Evolutionary conservation across 2,329 filamentous ascomycete species (phyloP).

Genomic region (Epichloe glyceriae): DNA sequence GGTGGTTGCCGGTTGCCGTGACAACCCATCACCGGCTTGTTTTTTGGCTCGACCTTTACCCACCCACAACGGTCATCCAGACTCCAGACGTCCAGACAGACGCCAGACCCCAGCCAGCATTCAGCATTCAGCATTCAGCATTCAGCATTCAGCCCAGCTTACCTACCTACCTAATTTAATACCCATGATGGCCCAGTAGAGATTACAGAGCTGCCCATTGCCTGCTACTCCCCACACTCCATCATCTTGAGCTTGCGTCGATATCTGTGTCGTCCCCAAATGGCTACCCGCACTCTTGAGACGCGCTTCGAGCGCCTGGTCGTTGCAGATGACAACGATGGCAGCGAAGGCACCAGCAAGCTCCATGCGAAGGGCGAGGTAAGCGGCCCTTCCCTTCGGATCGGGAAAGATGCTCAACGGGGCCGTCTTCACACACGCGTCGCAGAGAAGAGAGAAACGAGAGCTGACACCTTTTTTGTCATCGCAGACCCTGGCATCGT

Average conservation of each 20-base stretch:
- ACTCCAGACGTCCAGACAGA: neutral
- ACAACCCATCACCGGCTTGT: neutral
- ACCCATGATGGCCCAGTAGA: neutral
- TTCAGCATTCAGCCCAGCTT: neutral
- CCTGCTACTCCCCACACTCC: neutral
- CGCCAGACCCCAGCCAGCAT: neutral
- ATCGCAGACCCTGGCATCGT: conserved; percentile 15
- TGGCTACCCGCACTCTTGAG: conserved; percentile 72
- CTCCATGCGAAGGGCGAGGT: conserved; percentile 68
- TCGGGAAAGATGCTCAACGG: neutral
- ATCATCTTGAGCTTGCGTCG: neutral
- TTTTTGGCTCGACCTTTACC: neutral
- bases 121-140: neutral
- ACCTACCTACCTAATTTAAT: too few relatives aligned
- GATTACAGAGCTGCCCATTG: neutral
- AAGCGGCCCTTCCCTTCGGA: conserved; percentile 11
- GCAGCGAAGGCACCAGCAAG: conserved; percentile 31
- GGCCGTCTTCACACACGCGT: neutral
- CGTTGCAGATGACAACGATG: conserved; percentile 78
- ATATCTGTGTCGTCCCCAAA: conserved; percentile 14
- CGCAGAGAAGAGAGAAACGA: neutral
- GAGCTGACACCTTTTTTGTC: neutral
- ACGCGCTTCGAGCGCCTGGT: conserved; percentile 80
- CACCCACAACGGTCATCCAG: conserved; percentile 1
- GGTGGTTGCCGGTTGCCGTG: conserved; percentile 4